Conservation (phyloP, 2,329 filamentous ascomycete genomes). For the Fusarium globosum region DNA sequence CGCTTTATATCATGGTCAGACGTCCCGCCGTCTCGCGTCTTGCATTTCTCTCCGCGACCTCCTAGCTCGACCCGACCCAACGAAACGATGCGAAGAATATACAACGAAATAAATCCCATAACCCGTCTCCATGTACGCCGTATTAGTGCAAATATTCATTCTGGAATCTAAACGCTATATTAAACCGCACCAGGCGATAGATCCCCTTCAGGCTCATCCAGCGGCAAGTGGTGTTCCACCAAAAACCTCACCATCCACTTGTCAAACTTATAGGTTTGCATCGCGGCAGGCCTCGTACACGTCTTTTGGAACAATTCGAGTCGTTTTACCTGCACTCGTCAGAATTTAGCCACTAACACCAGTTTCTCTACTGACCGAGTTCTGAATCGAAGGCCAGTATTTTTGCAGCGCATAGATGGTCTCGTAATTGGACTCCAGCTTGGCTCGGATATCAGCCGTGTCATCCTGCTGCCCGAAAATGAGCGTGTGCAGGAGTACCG, state of each 20-base stretch:
- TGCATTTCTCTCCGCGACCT: neutral
- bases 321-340: neutral
- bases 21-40: neutral
- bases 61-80: neutral
- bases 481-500: constrained; percentile 5
- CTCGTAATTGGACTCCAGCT: constrained; percentile 9
- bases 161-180: neutral
- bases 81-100: neutral
- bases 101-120: neutral
- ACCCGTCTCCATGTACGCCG: neutral
- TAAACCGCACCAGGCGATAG: neutral
- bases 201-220: constrained; percentile 5
- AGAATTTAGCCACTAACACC: neutral
- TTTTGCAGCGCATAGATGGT: constrained; percentile 8
- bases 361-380: neutral
- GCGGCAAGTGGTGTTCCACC: constrained; percentile 7
- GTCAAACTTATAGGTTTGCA: constrained; percentile 11
- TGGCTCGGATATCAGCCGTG: constrained; percentile 3
- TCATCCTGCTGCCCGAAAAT: constrained; percentile 4
- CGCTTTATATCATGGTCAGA: neutral
- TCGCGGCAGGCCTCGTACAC: neutral
- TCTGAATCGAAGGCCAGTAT: constrained; percentile 6
- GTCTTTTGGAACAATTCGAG: constrained; percentile 3
- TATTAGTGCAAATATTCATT: neutral
- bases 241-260: constrained; percentile 16